Evolutionary conservation across 192 early-diverging fungal genomes (phyloP).

Genomic region (Backusella tuberculispora): DNA sequence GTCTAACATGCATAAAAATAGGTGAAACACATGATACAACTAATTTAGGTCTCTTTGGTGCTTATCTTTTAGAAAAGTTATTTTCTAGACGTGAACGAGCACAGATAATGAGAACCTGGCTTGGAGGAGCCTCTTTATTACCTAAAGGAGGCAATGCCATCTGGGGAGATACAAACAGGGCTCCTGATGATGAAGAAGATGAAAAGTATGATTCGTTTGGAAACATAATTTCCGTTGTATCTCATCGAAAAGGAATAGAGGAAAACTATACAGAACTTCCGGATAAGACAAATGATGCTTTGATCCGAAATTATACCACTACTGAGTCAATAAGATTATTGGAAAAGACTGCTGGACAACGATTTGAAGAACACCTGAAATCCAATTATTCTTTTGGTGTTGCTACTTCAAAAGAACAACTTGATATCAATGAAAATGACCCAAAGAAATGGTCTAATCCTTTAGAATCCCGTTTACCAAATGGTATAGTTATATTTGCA

Average conservation of each 20-base stretch:
- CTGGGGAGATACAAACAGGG: constrained; percentile 71
- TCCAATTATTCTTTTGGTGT: constrained; percentile 72
- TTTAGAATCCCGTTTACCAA: constrained; percentile 57
- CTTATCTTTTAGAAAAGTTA: constrained; percentile 83
- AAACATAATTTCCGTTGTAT: constrained; percentile 56
- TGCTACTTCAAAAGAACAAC: constrained; percentile 56
- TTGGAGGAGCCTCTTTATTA: constrained; percentile 77
- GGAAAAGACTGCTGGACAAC: constrained; percentile 50
- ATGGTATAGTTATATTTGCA: constrained; percentile 7
- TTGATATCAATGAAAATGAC: constrained; percentile 61
- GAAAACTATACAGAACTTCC: constrained; percentile 5
- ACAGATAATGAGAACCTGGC: constrained; percentile 82
- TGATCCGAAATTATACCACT: constrained; percentile 42
- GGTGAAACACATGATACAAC: constrained; percentile 85
- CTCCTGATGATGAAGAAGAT: constrained; percentile 74
- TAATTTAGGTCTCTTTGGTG: constrained; percentile 70
- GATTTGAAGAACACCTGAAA: constrained; percentile 55
- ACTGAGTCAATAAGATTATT: constrained; percentile 56
- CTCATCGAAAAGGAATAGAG: neutral
- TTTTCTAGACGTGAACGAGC: constrained; percentile 78
- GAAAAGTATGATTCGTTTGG: constrained; percentile 54
- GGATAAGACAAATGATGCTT: neutral
- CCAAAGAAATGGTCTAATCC: constrained; percentile 83
- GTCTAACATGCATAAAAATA: neutral
- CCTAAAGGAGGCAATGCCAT: constrained; percentile 82